These are phyloP conservation scores for Penicillium canescens DNA, from an alignment of 495 filamentous ascomycete genomes.

Conservation along the genomic window DNA sequence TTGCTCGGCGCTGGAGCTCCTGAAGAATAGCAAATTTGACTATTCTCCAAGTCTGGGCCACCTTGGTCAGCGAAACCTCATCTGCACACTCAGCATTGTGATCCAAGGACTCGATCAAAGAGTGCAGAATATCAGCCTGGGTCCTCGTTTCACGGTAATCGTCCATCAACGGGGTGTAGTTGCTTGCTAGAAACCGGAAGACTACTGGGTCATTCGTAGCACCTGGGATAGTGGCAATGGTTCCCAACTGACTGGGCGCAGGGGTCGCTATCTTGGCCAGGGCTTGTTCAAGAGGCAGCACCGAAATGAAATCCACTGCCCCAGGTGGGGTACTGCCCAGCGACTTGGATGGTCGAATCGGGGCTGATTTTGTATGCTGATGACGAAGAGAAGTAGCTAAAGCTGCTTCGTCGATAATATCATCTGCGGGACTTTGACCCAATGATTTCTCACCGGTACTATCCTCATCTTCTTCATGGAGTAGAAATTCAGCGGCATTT, in stretches of 20 bases:
- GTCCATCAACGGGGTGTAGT: constrained; percentile 52
- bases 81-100: constrained; percentile 64
- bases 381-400: constrained; percentile 50
- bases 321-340: constrained; percentile 59
- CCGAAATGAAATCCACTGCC: constrained; percentile 41
- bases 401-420: constrained; percentile 59
- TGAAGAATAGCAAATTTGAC: constrained; percentile 62
- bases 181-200: constrained; percentile 60
- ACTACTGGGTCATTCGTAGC: constrained; percentile 48
- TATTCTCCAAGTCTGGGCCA: constrained; percentile 77
- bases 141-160: constrained; percentile 17
- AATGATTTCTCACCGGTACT: constrained; percentile 45
- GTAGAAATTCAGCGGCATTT: constrained; percentile 37
- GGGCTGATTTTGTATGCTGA: constrained; percentile 32
- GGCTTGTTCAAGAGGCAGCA: constrained; percentile 61
- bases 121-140: constrained; percentile 41
- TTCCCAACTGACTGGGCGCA: constrained; percentile 59
- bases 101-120: constrained; percentile 55
- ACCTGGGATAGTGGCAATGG: constrained; percentile 59
- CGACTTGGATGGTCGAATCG: constrained; percentile 40
- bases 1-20: constrained; percentile 57
- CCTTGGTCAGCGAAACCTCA: constrained; percentile 55
- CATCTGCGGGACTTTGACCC: constrained; percentile 68
- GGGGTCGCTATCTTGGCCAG: constrained; percentile 55
- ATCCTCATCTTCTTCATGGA: constrained; percentile 29